Conservation (phyloP, 306 rosid genomes). For the Malus asiatica region DNA sequence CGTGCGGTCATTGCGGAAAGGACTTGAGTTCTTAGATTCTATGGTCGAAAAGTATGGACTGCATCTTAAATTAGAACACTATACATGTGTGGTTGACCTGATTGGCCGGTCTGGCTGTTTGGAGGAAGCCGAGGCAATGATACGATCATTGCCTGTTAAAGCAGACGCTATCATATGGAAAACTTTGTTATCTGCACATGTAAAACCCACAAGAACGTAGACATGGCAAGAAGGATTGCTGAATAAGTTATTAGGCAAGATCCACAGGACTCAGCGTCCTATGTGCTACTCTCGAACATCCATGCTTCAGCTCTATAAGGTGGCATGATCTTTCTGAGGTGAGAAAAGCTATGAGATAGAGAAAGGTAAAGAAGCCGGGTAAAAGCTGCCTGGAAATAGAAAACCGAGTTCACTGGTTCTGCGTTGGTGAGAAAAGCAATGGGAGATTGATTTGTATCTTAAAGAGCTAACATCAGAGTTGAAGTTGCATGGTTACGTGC, state of each 20-base stretch:
- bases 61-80: slow-evolving; percentile 65
- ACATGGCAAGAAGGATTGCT: slow-evolving; percentile 63
- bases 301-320: slow-evolving; percentile 67
- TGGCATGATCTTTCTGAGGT: slow-evolving; percentile 78
- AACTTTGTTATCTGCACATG: slow-evolving; percentile 77
- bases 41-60: slow-evolving; percentile 61
- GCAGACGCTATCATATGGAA: slow-evolving; percentile 83
- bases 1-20: slow-evolving; percentile 85
- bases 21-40: slow-evolving; percentile 54
- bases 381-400: slow-evolving; percentile 83
- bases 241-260: slow-evolving; percentile 64
- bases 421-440: slow-evolving; percentile 48
- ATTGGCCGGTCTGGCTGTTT: slow-evolving; percentile 80
- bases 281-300: slow-evolving; percentile 67
- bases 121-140: slow-evolving; percentile 70
- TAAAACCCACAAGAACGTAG: slow-evolving; percentile 70
- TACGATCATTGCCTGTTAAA: slow-evolving; percentile 72
- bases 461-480: slow-evolving; percentile 61
- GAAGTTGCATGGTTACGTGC: slow-evolving; percentile 74
- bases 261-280: slow-evolving; percentile 73
- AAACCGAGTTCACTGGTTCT: slow-evolving; percentile 62
- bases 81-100: slow-evolving; percentile 79
- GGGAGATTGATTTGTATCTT: slow-evolving; percentile 55
- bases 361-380: slow-evolving; percentile 65
- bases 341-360: slow-evolving; percentile 66